Percentiles rank a stretch among this genome's conserved stretches.
Conservation (phyloP, 768 basidiomycete genomes). For the Mrakia hoshinonis region DNA sequence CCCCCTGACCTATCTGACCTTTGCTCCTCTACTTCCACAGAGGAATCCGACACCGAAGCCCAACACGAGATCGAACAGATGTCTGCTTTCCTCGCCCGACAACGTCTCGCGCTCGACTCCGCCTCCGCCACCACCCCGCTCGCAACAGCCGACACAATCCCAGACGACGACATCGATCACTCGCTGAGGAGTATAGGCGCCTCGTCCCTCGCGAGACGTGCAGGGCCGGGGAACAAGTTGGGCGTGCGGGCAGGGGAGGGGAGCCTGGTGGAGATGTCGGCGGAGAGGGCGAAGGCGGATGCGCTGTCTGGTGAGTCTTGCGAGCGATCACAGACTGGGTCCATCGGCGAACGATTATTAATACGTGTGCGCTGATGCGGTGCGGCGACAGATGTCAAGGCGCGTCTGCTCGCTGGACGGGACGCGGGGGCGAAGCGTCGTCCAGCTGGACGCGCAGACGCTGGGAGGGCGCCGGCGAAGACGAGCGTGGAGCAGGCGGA, state of each 20-base stretch:
- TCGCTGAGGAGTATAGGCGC: neutral
- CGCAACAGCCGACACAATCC: neutral
- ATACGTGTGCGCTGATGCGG: neutral
- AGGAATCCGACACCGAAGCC: slow-evolving; percentile 6
- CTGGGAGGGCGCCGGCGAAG: neutral
- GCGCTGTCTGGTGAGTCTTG: neutral
- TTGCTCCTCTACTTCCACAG: neutral
- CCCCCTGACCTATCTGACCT: neutral
- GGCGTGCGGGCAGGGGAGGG: neutral
- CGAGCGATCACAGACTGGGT: too few relatives aligned
- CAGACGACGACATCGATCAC: slow-evolving; percentile 4
- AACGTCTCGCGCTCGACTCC: slow-evolving; percentile 1
- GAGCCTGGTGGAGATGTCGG: neutral
- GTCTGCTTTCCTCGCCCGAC: slow-evolving; percentile 1
- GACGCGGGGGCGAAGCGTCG: neutral
- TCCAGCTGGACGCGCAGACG: neutral
- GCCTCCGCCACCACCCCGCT: neutral
- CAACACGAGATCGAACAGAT: neutral
- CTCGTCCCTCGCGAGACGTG: neutral
- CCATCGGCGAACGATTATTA: neutral
- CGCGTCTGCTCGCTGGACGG: slow-evolving; percentile 5
- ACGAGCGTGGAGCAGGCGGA: neutral
- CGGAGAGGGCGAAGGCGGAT: neutral
- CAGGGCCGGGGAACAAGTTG: neutral
- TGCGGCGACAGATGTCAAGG: neutral